phyloP scores from a whole-genome alignment of 1,284 basidiomycete genomes.

The Trametes polyzona region DNA sequence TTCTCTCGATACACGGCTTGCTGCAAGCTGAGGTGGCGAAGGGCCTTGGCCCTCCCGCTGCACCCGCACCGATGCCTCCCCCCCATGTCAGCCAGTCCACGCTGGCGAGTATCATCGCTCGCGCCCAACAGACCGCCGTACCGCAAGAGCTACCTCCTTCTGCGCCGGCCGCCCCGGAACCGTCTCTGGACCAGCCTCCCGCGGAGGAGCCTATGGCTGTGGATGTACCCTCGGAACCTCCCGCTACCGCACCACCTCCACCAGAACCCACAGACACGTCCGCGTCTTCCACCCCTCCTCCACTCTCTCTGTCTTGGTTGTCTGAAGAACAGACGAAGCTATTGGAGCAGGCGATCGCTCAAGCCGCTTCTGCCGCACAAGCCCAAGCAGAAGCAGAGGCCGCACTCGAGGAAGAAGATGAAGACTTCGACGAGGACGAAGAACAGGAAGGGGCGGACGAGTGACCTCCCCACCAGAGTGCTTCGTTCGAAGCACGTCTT shows the following conservation, averaged over 20 bases:
- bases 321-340: constrained; percentile 70
- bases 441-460: constrained; percentile 36
- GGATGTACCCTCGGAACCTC: not conserved
- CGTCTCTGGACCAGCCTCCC: not conserved
- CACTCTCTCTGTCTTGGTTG: constrained; percentile 62
- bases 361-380: constrained; percentile 69
- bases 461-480: not conserved
- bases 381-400: constrained; percentile 77
- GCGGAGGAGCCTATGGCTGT: constrained; percentile 11
- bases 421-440: constrained; percentile 39
- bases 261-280: not conserved
- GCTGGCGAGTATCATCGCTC: constrained; percentile 67
- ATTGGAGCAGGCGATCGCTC: constrained; percentile 70
- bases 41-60: constrained; percentile 51
- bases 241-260: not conserved
- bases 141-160: constrained; percentile 41
- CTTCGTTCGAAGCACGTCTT: too few species aligned
- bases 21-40: constrained; percentile 62
- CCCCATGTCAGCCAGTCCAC: constrained; percentile 58
- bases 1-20: constrained; percentile 58
- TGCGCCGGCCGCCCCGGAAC: not conserved
- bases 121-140: constrained; percentile 48
- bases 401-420: constrained; percentile 67
- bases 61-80: constrained; percentile 38
- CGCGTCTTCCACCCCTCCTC: constrained; percentile 10